Conservation (phyloP, 192 early-diverging fungal genomes). For the Kickxella alabastrina region DNA sequence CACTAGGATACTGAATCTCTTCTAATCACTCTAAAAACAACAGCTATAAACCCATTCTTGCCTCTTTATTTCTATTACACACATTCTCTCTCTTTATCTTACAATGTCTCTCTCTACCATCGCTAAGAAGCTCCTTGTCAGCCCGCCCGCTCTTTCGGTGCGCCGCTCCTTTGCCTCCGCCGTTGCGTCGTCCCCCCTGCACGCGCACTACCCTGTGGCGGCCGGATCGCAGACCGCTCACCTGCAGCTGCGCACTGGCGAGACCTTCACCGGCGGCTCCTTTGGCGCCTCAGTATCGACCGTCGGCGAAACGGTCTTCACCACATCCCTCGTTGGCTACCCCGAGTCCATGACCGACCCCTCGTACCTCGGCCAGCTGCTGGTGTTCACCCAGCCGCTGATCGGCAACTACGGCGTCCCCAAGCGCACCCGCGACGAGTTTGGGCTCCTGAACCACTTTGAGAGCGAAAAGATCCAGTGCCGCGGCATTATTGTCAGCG, state of each 20-base stretch:
- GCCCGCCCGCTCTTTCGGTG: conserved; percentile 8
- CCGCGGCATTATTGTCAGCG: conserved; percentile 81
- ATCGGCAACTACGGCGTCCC: conserved; percentile 98
- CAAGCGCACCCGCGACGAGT: conserved; percentile 63
- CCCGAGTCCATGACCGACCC: conserved; percentile 98
- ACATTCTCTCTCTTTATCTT: neutral
- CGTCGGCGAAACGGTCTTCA: conserved; percentile 93
- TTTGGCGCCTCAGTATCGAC: conserved; percentile 73
- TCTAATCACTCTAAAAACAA: conserved; percentile 9
- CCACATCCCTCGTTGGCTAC: conserved; percentile 91
- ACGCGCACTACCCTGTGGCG: conserved; percentile 50
- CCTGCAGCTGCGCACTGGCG: conserved; percentile 76
- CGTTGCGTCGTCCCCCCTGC: conserved; percentile 38
- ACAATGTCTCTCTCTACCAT: conserved; percentile 29
- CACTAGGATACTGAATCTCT: conserved; percentile 37
- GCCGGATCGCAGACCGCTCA: conserved; percentile 55
- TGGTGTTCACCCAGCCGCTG: conserved; percentile 94
- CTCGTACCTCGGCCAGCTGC: conserved; percentile 93
- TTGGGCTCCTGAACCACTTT: conserved; percentile 81
- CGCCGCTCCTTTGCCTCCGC: conserved; percentile 30
- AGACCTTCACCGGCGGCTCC: conserved; percentile 77
- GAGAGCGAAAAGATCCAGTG: conserved; percentile 85
- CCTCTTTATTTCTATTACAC: conserved; percentile 3
- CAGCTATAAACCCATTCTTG: neutral
- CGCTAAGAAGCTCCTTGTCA: conserved; percentile 15